Evolutionary conservation across 768 basidiomycete genomes (phyloP).

Genomic region (Krasilnikovozyma curviuscula): DNA sequence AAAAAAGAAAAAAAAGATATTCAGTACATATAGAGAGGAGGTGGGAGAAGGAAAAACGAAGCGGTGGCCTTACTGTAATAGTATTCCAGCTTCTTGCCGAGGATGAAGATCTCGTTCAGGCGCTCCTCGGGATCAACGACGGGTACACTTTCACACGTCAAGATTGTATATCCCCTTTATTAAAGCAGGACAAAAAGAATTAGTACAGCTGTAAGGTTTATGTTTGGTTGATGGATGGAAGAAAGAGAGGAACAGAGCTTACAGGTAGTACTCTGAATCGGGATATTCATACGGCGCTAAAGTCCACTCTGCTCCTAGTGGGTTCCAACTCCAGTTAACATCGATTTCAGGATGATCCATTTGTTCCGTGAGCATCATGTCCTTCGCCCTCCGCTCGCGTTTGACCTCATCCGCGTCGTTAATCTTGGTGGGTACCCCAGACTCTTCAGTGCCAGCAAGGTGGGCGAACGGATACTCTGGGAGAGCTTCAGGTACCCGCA

Average conservation of each 20-base stretch:
- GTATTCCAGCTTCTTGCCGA: slow-evolving; percentile 3
- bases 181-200: not conserved
- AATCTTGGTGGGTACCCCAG: no score
- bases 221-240: not conserved
- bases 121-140: not conserved
- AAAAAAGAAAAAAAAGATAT: no score
- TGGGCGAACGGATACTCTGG: no score
- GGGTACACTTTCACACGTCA: not conserved
- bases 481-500: not conserved
- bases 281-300: not conserved
- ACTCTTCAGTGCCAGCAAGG: no score
- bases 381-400: no score
- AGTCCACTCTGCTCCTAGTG: slow-evolving; percentile 2
- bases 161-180: not conserved
- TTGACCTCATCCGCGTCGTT: no score
- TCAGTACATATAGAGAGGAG: no score
- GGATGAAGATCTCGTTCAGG: not conserved
- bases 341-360: not conserved
- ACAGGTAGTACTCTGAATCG: not conserved
- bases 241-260: not conserved
- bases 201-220: not conserved
- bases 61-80: no score
- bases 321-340: slow-evolving; percentile 2
- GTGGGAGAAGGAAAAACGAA: no score
- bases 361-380: no score